Evolutionary conservation across 352 stramenopile genomes (phyloP).

Genomic region (Globisporangium spiculum): DNA sequence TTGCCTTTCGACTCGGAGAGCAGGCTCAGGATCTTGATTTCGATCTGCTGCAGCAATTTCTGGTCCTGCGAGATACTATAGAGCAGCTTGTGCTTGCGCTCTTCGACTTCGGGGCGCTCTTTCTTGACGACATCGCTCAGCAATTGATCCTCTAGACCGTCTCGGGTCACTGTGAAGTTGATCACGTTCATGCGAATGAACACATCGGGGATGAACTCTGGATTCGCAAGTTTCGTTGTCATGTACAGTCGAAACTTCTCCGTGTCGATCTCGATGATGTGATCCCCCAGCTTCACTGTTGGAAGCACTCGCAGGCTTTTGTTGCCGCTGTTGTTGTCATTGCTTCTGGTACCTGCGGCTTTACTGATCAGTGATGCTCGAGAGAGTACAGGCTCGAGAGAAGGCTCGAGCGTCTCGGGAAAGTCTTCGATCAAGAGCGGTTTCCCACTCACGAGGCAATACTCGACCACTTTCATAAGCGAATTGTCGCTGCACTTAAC

Average conservation of each 20-base stretch:
- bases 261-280: constrained; percentile 65
- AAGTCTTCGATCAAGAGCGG: constrained; percentile 67
- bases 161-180: constrained; percentile 92
- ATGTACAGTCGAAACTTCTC: constrained; percentile 87
- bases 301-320: not conserved
- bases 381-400: constrained; percentile 51
- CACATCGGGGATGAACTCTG: constrained; percentile 87
- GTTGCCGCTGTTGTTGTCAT: not conserved
- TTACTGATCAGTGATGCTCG: constrained; percentile 15
- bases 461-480: constrained; percentile 42
- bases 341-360: constrained; percentile 3
- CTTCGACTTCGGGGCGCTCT: constrained; percentile 86
- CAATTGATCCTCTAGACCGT: constrained; percentile 88
- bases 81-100: constrained; percentile 80
- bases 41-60: constrained; percentile 87
- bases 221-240: constrained; percentile 91
- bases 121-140: constrained; percentile 85
- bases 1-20: constrained; percentile 85
- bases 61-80: constrained; percentile 89
- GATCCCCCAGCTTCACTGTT: constrained; percentile 68
- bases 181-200: constrained; percentile 93
- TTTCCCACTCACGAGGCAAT: constrained; percentile 30
- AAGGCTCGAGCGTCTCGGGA: constrained; percentile 43
- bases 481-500: constrained; percentile 58
- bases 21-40: constrained; percentile 89